These are phyloP conservation scores for Aspergillus unguis DNA, from an alignment of 2,329 filamentous ascomycete species.

Conservation along the genomic window DNA sequence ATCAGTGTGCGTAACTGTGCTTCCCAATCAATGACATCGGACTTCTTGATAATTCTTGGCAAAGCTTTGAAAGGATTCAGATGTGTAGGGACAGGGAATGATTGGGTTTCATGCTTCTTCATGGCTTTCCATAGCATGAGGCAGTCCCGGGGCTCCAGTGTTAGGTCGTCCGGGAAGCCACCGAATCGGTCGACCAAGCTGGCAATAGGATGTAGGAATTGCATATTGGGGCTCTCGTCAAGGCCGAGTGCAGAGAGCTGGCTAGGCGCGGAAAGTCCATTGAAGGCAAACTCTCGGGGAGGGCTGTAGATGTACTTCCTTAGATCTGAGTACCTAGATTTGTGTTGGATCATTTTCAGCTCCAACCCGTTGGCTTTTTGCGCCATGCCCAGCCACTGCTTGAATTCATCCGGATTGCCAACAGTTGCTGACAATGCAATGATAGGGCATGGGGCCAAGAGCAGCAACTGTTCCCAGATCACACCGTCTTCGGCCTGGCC, in stretches of 20 bases:
- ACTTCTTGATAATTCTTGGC: constrained; percentile 58
- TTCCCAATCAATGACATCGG: constrained; percentile 66
- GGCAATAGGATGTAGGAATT: constrained; percentile 64
- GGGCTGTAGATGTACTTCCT: constrained; percentile 68
- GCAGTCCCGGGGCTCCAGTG: constrained; percentile 69
- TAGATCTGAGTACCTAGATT: constrained; percentile 70
- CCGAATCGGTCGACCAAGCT: constrained; percentile 60
- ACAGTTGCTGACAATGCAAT: constrained; percentile 78
- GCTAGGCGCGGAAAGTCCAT: constrained; percentile 44
- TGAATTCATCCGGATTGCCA: constrained; percentile 70
- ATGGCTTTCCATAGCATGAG: constrained; percentile 63
- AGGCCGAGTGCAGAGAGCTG: constrained; percentile 41
- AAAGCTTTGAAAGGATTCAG: constrained; percentile 41
- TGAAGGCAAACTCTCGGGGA: constrained; percentile 49
- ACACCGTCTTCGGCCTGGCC: constrained; percentile 72
- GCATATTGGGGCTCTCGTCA: constrained; percentile 50
- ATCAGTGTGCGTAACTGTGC: constrained; percentile 57
- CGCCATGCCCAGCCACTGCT: constrained; percentile 62
- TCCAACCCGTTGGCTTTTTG: constrained; percentile 62
- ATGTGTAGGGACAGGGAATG: constrained; percentile 45
- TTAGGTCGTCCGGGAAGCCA: constrained; percentile 65
- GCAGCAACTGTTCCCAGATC: constrained; percentile 73
- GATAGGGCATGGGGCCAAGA: constrained; percentile 72
- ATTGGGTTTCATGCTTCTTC: constrained; percentile 53
- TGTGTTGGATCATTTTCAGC: constrained; percentile 66